phyloP scores from a whole-genome alignment of 176 grass and related monocot species.

The Aegilops umbellulata region DNA sequence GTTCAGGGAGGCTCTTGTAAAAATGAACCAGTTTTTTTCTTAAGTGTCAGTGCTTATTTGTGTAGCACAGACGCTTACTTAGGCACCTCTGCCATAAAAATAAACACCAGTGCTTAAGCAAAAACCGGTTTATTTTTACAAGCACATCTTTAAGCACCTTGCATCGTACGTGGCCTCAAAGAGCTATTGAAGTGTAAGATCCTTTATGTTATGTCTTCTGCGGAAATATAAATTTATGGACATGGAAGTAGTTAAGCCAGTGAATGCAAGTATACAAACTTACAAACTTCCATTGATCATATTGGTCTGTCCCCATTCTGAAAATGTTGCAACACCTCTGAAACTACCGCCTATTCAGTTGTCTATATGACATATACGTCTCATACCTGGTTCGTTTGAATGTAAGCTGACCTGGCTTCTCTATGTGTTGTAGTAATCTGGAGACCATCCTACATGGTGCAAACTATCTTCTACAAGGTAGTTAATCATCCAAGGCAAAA shows the following conservation, averaged over 20 bases:
- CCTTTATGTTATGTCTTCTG: neutral
- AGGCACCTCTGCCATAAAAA: too few relatives aligned
- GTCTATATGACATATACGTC: neutral
- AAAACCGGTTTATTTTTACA: too few relatives aligned
- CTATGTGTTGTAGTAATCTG: conserved; percentile 43
- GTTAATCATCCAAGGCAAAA: conserved; percentile 5
- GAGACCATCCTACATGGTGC: conserved; percentile 48
- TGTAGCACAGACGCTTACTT: too few relatives aligned
- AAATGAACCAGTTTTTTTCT: too few relatives aligned
- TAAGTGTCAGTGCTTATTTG: too few relatives aligned
- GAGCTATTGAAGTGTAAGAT: neutral
- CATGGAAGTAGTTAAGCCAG: neutral
- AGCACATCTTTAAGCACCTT: too few relatives aligned
- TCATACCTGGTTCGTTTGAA: neutral
- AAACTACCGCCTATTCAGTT: neutral
- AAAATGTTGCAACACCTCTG: neutral
- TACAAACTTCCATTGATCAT: neutral
- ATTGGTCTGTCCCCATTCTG: neutral
- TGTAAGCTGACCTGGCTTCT: neutral
- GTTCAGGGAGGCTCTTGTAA: too few relatives aligned
- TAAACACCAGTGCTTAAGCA: too few relatives aligned
- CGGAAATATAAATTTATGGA: neutral
- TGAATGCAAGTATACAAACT: neutral
- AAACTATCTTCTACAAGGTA: conserved; percentile 31
- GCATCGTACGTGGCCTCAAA: neutral